Base-by-base conservation (phyloP, 257 asterid genomes). In the Nyctanthes arbortristis region DNA sequence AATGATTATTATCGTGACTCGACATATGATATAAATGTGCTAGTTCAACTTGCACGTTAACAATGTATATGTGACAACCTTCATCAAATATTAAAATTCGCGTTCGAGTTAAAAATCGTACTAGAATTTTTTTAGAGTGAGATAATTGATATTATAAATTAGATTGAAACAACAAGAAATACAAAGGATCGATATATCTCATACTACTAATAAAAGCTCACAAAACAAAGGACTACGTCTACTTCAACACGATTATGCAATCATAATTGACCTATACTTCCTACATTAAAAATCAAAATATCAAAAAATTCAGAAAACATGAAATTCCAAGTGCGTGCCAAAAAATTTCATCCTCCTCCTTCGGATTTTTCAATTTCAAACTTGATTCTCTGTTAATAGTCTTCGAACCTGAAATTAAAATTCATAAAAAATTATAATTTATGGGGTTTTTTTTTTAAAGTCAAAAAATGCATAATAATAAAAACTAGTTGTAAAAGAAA, bases 371-470 rank as follows among this genome's bases (percentile, higher is more conserved):
- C 68, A 70, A 60, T 81, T n/a, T n/a, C n/a, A n/a, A n/a, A n/a
- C 83, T 75, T 64, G 82, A 79, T 79, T 84, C 86, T 84, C 86
- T 77, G 84, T 33, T 18, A 75, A 36, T 67, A 74, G 61, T 69
- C 78, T 79, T 73, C 63, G 61, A 70, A 69, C 87, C 89, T 81
- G 80, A 14, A 81, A 79, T 62, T 43, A 22, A 14, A 27, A 16
- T 0, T 25, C 33, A 54, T 20, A 18, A 5, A 61, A 32, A 22
- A n/a, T 39, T 20, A 22, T 20, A 16, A 22, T n/a, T n/a, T n/a
- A 22, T 22, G 2, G 25, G 2, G 59, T 52, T 40, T 40, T 7
- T 20, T 22, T 22, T 8, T 20, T n/a, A n/a, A n/a, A n/a, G n/a
- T 2, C 8, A 52, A 22, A 5, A 52, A 52, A 10, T 24, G 59